Evolutionary conservation across 768 basidiomycete genomes (phyloP).

Genomic region (Phylloporus arenicola): DNA sequence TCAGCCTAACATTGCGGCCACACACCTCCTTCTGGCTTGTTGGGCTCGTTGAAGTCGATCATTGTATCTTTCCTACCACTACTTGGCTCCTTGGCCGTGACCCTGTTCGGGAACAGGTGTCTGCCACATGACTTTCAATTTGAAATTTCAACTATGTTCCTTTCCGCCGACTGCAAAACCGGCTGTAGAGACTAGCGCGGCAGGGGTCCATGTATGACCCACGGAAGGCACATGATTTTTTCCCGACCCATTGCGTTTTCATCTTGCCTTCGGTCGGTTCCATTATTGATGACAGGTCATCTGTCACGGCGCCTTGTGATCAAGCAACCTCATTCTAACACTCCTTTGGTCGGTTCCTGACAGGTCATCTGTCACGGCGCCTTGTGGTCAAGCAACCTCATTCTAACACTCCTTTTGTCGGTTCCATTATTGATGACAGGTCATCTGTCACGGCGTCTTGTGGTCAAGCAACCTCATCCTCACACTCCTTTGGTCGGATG

Average conservation of each 20-base stretch:
- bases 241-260: not conserved
- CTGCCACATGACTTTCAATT: conserved; percentile 5
- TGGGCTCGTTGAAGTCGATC: not conserved
- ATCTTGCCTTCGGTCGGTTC: conserved; percentile 1
- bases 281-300: conserved; percentile 1
- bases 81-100: not conserved
- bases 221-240: not conserved
- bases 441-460: conserved; percentile 1
- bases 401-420: conserved; percentile 3
- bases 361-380: conserved; percentile 3
- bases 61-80: not conserved
- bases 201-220: not conserved
- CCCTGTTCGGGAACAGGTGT: not conserved
- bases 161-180: not conserved
- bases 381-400: not conserved
- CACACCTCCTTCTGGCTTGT: not conserved
- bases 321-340: not conserved
- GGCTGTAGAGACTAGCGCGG: not conserved
- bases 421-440: not conserved
- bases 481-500: not conserved
- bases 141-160: conserved; percentile 1
- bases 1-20: not conserved
- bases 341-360: not conserved
- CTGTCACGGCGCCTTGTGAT: conserved; percentile 1
- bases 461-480: not conserved